Evolutionary conservation across 768 basidiomycete species (phyloP).

Genomic region (Myochromella boudieri): DNA sequence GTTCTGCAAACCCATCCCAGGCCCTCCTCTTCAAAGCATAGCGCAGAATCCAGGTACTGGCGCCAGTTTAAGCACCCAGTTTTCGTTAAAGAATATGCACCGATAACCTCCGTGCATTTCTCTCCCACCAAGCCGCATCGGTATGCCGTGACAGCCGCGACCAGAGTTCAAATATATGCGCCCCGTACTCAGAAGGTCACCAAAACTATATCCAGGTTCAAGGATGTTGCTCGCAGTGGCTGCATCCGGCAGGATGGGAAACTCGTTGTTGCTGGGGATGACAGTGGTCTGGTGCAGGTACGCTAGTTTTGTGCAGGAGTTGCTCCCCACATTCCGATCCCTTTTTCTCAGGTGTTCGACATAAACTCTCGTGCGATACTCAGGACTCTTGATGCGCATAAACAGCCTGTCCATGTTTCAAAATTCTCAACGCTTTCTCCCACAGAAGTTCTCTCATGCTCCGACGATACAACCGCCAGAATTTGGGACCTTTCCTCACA

Average conservation of each 20-base stretch:
- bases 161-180: constrained; percentile 92
- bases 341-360: constrained; percentile 76
- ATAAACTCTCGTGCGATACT: constrained; percentile 91
- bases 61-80: constrained; percentile 86
- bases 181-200: constrained; percentile 95
- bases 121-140: constrained; percentile 83
- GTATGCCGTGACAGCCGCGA: constrained; percentile 94
- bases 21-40: constrained; percentile 55
- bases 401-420: constrained; percentile 94
- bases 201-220: constrained; percentile 96
- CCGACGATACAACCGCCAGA: constrained; percentile 92
- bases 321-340: neutral
- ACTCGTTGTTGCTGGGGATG: constrained; percentile 92
- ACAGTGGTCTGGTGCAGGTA: constrained; percentile 86
- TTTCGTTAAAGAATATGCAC: constrained; percentile 96
- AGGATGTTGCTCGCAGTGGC: constrained; percentile 90
- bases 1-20: constrained; percentile 62
- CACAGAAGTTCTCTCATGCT: constrained; percentile 89
- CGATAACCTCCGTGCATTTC: constrained; percentile 94
- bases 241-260: constrained; percentile 92
- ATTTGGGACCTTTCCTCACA: constrained; percentile 96
- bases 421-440: constrained; percentile 84
- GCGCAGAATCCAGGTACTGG: constrained; percentile 81
- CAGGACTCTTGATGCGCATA: constrained; percentile 88
- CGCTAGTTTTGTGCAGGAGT: constrained; percentile 1